Conservation (phyloP, 192 early-diverging fungal species). For the Coemansia furcata region DNA sequence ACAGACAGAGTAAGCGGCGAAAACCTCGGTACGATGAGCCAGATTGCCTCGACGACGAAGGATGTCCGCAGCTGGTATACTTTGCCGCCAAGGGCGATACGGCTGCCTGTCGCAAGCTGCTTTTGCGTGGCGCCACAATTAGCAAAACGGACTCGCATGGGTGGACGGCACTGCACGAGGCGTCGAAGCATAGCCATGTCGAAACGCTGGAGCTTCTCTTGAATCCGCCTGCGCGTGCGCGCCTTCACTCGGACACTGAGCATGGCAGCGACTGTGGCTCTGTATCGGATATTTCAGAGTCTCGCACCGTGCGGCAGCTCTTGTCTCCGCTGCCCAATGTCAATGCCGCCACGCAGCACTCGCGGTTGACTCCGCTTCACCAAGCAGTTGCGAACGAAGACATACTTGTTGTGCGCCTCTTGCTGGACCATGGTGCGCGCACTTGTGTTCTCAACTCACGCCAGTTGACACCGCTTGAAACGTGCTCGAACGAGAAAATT, state of each 20-base stretch:
- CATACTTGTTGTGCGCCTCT: slow-evolving; percentile 23
- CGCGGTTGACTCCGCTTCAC: slow-evolving; percentile 42
- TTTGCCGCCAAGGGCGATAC: slow-evolving; percentile 45
- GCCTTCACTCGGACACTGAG: background rate
- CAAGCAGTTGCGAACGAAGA: slow-evolving; percentile 33
- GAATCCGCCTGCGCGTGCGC: slow-evolving; percentile 25
- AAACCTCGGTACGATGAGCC: slow-evolving; percentile 31
- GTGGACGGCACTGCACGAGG: slow-evolving; percentile 44
- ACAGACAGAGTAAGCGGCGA: slow-evolving; percentile 26
- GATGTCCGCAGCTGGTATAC: slow-evolving; percentile 44
- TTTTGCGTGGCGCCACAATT: slow-evolving; percentile 37
- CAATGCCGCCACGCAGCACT: slow-evolving; percentile 22
- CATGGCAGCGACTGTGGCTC: slow-evolving; percentile 8
- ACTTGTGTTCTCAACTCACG: slow-evolving; percentile 31
- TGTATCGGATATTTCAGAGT: slow-evolving; percentile 11
- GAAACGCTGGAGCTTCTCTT: slow-evolving; percentile 38
- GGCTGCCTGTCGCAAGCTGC: slow-evolving; percentile 30
- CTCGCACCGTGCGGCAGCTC: slow-evolving; percentile 22
- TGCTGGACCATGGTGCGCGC: slow-evolving; percentile 39
- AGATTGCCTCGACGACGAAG: slow-evolving; percentile 24
- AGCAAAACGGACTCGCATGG: slow-evolving; percentile 30
- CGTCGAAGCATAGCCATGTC: slow-evolving; percentile 19
- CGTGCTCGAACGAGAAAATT: slow-evolving; percentile 39
- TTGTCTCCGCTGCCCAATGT: slow-evolving; percentile 40
- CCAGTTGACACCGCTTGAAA: slow-evolving; percentile 43